Evolutionary conservation across 1,284 basidiomycete species (phyloP).

Genomic region (Fomitopsis schrenkii): DNA sequence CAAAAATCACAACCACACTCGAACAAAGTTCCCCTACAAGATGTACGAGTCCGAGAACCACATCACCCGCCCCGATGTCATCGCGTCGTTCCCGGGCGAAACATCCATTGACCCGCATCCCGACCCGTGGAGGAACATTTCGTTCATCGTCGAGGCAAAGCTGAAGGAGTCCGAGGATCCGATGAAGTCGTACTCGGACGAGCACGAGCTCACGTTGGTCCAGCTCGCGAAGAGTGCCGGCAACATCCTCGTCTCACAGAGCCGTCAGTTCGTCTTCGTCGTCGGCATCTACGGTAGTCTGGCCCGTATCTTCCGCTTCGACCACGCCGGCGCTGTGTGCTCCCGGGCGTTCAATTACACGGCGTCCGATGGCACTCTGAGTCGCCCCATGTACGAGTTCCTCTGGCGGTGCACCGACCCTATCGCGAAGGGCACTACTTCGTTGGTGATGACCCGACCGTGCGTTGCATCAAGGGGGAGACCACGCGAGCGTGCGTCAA

Average conservation of each 20-base stretch:
- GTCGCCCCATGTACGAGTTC: constrained; percentile 2
- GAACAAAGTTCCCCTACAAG: not conserved
- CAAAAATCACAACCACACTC: not conserved
- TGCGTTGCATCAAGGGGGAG: not conserved
- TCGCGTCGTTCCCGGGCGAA: not conserved
- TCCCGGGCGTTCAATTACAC: too few relatives aligned
- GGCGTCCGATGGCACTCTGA: not conserved
- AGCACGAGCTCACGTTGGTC: too few relatives aligned
- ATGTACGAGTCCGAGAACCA: not conserved
- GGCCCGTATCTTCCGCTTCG: too few relatives aligned
- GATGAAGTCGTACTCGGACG: not conserved
- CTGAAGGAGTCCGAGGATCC: not conserved
- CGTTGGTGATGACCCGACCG: constrained; percentile 11
- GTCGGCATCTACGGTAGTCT: too few relatives aligned
- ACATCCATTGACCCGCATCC: not conserved
- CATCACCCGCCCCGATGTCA: not conserved
- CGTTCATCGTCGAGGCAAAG: not conserved
- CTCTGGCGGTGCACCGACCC: constrained; percentile 13
- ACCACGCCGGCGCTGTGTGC: too few relatives aligned
- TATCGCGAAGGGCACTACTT: not conserved
- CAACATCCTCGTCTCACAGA: too few relatives aligned
- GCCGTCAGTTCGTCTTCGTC: too few relatives aligned
- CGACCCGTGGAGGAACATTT: not conserved
- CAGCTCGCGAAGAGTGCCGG: too few relatives aligned
- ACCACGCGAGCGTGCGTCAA: not conserved